Conservation (phyloP, 768 basidiomycete genomes). For the Pisolithus orientalis region DNA sequence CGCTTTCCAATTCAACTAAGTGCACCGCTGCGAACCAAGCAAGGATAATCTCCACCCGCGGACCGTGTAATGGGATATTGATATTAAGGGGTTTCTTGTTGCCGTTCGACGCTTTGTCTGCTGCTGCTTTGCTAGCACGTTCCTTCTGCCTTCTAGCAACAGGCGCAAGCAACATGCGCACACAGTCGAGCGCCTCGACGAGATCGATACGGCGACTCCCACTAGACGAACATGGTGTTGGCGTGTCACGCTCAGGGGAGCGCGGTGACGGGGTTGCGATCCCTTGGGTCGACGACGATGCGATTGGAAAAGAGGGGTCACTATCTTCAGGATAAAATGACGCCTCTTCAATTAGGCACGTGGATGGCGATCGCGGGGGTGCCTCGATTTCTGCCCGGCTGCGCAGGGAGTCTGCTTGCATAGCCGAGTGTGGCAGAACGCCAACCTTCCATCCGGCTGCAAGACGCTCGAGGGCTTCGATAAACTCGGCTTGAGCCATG, state of each 20-base stretch:
- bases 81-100: conserved; percentile 56
- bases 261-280: conserved; percentile 14
- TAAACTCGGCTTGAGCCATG: conserved; percentile 86
- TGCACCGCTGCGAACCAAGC: conserved; percentile 84
- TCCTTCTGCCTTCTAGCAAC: conserved; percentile 59
- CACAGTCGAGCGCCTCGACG: conserved; percentile 54
- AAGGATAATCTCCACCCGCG: conserved; percentile 77
- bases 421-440: conserved; percentile 48
- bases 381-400: conserved; percentile 40
- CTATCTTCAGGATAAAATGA: conserved; percentile 21
- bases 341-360: conserved; percentile 16
- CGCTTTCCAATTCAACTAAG: conserved; percentile 60
- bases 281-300: conserved; percentile 16
- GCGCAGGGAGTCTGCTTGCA: conserved; percentile 29
- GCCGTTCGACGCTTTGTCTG: conserved; percentile 40
- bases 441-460: conserved; percentile 71
- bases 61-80: conserved; percentile 80
- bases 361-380: conserved; percentile 20
- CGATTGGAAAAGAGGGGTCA: conserved; percentile 11
- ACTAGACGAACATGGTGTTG: conserved; percentile 5
- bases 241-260: conserved; percentile 19
- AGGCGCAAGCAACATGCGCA: conserved; percentile 68
- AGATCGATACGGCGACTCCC: conserved; percentile 32
- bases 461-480: conserved; percentile 79
- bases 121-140: conserved; percentile 45